phyloP scores from a whole-genome alignment of 2,329 filamentous ascomycete species.

The Aureobasidium subglaciale region DNA sequence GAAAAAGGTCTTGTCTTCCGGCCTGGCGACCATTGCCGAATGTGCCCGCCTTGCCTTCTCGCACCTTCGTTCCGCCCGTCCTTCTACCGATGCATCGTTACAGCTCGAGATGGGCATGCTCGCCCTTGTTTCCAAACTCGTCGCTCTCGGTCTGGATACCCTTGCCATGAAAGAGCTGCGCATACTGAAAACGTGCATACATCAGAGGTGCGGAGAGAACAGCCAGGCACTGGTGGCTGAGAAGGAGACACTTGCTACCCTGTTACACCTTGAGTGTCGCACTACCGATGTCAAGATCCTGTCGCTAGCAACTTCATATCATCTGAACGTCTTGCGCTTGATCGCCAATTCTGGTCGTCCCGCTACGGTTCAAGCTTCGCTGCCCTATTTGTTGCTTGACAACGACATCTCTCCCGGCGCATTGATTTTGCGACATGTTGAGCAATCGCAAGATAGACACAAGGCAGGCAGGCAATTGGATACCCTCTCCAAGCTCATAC shows the following conservation, averaged over 20 bases:
- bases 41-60: slow-evolving; percentile 62
- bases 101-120: slow-evolving; percentile 70
- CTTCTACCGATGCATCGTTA: slow-evolving; percentile 38
- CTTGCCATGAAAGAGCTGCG: slow-evolving; percentile 62
- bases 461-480: slow-evolving; percentile 63
- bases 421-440: slow-evolving; percentile 46
- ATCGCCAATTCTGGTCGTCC: slow-evolving; percentile 55
- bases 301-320: slow-evolving; percentile 56
- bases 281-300: slow-evolving; percentile 28
- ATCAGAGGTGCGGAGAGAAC: neutral
- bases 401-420: slow-evolving; percentile 52
- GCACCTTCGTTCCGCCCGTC: slow-evolving; percentile 53
- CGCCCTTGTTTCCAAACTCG: slow-evolving; percentile 58
- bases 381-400: slow-evolving; percentile 49
- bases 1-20: neutral
- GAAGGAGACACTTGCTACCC: slow-evolving; percentile 47
- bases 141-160: slow-evolving; percentile 58
- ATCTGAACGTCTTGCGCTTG: slow-evolving; percentile 58
- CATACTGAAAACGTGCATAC: slow-evolving; percentile 42
- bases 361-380: slow-evolving; percentile 49
- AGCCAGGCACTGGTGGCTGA: slow-evolving; percentile 18
- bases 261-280: slow-evolving; percentile 53
- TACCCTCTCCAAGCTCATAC: slow-evolving; percentile 55
- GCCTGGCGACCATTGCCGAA: slow-evolving; percentile 42
- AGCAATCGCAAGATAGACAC: slow-evolving; percentile 39